A percentile compares a stretch with the other conserved stretches of the same genome.
Conservation (phyloP, 805 yeast genomes). For the Cyberlindnera japonica region DNA sequence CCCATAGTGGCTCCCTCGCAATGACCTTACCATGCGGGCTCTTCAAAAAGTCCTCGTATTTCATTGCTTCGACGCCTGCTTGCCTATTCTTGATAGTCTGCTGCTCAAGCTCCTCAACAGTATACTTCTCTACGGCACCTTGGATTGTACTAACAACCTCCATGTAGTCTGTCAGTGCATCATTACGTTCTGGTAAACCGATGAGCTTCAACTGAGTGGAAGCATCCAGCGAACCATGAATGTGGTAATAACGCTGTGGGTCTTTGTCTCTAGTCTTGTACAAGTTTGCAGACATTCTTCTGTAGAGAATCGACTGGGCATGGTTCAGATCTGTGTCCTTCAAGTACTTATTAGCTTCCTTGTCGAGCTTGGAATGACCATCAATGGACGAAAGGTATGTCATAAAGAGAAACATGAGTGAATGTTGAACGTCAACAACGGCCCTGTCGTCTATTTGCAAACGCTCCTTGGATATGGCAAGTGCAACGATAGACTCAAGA, state of each 20-base stretch:
- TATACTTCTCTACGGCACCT: slow-evolving; percentile 2
- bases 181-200: slow-evolving; percentile 3
- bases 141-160: slow-evolving; percentile 5
- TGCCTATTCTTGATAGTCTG: slow-evolving; percentile 3
- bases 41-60: slow-evolving; percentile 3
- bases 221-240: slow-evolving; percentile 10
- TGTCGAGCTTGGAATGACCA: slow-evolving; percentile 6
- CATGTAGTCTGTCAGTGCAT: slow-evolving; percentile 3
- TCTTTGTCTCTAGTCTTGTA: slow-evolving; percentile 5
- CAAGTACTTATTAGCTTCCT: slow-evolving; percentile 3
- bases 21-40: slow-evolving; percentile 4
- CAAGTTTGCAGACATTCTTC: slow-evolving; percentile 12
- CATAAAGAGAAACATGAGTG: slow-evolving; percentile 7
- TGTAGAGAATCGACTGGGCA: slow-evolving; percentile 8
- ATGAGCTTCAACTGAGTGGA: slow-evolving; percentile 8
- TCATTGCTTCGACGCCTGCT: slow-evolving; percentile 10
- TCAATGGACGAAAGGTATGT: slow-evolving; percentile 7
- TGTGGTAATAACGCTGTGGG: slow-evolving; percentile 5
- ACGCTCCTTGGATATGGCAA: slow-evolving; percentile 6
- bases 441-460: slow-evolving; percentile 1
- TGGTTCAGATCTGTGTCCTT: slow-evolving; percentile 8
- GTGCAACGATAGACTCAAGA: slow-evolving; percentile 2
- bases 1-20: slow-evolving; percentile 1
- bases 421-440: slow-evolving; percentile 5
- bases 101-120: slow-evolving; percentile 7